A percentile compares a stretch with the other conserved stretches of the same genome.
phyloP scores from a whole-genome alignment of 768 basidiomycete genomes.

The Cantharellus anzutake region DNA sequence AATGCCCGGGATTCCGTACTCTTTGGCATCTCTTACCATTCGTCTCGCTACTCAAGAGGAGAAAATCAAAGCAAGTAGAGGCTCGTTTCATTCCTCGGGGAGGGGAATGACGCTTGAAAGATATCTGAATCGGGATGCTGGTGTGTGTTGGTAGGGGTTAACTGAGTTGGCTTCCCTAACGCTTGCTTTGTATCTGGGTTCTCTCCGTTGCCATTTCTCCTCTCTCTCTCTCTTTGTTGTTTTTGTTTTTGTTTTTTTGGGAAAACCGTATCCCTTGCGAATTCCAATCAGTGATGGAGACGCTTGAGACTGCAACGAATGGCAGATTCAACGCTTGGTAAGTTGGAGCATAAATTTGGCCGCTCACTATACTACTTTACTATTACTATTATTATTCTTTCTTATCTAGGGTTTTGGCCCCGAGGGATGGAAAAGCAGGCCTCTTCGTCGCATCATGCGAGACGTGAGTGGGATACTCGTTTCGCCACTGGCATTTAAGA shows the following conservation, averaged over 20 bases:
- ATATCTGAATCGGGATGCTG: background rate
- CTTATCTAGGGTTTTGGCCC: background rate
- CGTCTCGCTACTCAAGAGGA: background rate
- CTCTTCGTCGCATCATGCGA: background rate
- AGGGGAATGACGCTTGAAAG: background rate
- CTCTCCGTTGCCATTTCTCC: too few species aligned
- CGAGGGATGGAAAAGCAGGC: background rate
- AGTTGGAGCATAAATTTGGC: background rate
- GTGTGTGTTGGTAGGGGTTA: background rate
- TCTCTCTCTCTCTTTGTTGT: too few species aligned
- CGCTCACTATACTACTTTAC: background rate
- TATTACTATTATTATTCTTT: background rate
- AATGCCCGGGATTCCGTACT: background rate
- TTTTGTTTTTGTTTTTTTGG: too few species aligned
- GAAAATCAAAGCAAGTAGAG: background rate
- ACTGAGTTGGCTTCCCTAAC: too few species aligned
- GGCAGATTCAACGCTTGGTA: background rate
- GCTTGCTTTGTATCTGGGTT: too few species aligned
- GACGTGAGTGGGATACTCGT: background rate
- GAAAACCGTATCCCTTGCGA: too few species aligned
- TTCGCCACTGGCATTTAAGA: background rate
- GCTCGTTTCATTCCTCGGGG: background rate
- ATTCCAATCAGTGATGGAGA: background rate
- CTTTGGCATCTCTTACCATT: background rate
- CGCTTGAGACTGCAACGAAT: background rate